A percentile compares a stretch with the other conserved stretches of the same genome.
These are phyloP conservation scores for Komagataea norvegica DNA, from an alignment of 1,139 yeast genomes.

Conservation along the genomic window DNA sequence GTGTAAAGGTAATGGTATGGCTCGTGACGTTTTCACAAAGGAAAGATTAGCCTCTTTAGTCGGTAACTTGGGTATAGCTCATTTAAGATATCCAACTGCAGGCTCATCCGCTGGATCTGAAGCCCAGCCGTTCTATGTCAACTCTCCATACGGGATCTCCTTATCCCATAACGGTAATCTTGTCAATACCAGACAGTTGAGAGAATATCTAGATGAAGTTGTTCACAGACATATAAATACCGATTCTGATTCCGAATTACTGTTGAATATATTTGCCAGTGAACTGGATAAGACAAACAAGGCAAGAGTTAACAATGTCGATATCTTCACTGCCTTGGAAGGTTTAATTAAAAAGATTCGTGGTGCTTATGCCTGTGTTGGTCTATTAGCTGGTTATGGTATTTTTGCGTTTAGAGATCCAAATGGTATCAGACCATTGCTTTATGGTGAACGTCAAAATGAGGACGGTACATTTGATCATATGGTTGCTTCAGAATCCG, in stretches of 20 bases:
- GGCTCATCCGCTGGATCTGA: conserved; percentile 97
- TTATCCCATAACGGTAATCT: conserved; percentile 92
- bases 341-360: conserved; percentile 78
- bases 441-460: conserved; percentile 73
- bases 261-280: conserved; percentile 85
- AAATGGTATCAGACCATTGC: conserved; percentile 88
- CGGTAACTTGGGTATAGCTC: conserved; percentile 96
- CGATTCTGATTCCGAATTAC: conserved; percentile 89
- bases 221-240: conserved; percentile 98
- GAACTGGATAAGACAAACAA: conserved; percentile 90
- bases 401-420: conserved; percentile 96
- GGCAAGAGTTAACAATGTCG: conserved; percentile 87
- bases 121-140: conserved; percentile 98
- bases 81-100: conserved; percentile 95
- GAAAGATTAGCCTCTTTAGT: conserved; percentile 70
- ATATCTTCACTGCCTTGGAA: conserved; percentile 77
- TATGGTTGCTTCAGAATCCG: conserved; percentile 95
- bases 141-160: conserved; percentile 91
- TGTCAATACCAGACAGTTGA: conserved; percentile 77
- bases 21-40: conserved; percentile 91
- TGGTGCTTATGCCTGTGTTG: conserved; percentile 95
- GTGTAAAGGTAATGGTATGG: conserved; percentile 99
- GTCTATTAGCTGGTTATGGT: conserved; percentile 95
- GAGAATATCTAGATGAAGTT: conserved; percentile 78
- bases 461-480: conserved; percentile 76